Evolutionary conservation across 2,329 filamentous ascomycete genomes (phyloP).

Genomic region (Fusarium continuum): DNA sequence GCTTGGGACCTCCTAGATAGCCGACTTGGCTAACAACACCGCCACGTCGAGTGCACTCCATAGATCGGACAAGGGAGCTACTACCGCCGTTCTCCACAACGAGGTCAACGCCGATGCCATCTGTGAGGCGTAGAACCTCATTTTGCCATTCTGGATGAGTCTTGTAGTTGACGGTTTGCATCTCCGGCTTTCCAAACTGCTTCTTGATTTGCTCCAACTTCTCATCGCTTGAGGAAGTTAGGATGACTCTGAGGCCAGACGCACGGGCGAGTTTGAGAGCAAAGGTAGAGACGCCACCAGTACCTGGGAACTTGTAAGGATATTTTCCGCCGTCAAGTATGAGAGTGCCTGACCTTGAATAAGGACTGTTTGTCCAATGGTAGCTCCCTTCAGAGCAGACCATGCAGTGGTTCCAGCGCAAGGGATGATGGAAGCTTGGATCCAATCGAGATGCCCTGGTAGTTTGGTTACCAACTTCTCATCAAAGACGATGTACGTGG

Average conservation of each 20-base stretch:
- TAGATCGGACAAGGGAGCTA: slow-evolving; percentile 49
- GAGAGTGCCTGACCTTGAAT: slow-evolving; percentile 50
- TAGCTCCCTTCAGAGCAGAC: slow-evolving; percentile 52
- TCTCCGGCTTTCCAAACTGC: slow-evolving; percentile 53
- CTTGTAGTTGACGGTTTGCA: slow-evolving; percentile 59
- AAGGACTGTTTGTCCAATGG: slow-evolving; percentile 52
- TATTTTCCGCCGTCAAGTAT: rapidly evolving
- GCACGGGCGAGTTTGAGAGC: slow-evolving; percentile 58
- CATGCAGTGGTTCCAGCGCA: slow-evolving; percentile 58
- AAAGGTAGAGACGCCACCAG: slow-evolving; percentile 52
- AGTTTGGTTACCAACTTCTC: slow-evolving; percentile 50
- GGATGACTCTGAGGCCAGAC: slow-evolving; percentile 59
- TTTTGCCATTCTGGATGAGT: slow-evolving; percentile 57
- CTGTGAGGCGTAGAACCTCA: slow-evolving; percentile 54
- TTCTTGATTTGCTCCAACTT: slow-evolving; percentile 57
- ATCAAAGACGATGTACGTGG: slow-evolving; percentile 53
- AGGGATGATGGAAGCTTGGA: slow-evolving; percentile 50
- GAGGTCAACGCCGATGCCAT: slow-evolving; percentile 57
- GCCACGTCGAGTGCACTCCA: slow-evolving; percentile 53
- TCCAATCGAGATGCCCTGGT: slow-evolving; percentile 50
- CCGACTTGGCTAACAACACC: slow-evolving; percentile 55
- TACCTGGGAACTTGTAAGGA: slow-evolving; percentile 43
- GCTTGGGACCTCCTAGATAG: slow-evolving; percentile 49
- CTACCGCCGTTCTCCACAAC: slow-evolving; percentile 57
- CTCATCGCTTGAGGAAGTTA: slow-evolving; percentile 61